Evolutionary conservation across 352 stramenopile genomes (phyloP).

Genomic region (Pilasporangium apinafurcum): DNA sequence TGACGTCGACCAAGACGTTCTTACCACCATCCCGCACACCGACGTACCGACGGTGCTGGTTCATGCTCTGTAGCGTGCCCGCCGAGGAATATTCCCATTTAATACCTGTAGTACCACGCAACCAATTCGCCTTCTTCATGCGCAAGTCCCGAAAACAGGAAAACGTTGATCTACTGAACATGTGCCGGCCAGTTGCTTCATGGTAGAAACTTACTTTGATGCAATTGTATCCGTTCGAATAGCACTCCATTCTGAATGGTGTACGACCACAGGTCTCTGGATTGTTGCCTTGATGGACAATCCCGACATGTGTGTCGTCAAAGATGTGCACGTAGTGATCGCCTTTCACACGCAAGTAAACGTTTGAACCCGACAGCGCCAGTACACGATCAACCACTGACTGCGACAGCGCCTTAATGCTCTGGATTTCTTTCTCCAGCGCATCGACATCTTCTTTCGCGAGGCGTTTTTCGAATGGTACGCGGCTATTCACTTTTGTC

Average conservation of each 20-base stretch:
- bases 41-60: constrained; percentile 74
- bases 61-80: constrained; percentile 72
- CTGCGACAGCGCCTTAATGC: constrained; percentile 49
- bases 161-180: constrained; percentile 71
- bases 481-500: constrained; percentile 31
- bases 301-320: constrained; percentile 33
- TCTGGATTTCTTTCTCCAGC: constrained; percentile 52
- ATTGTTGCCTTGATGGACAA: constrained; percentile 29
- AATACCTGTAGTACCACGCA: constrained; percentile 51
- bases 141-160: constrained; percentile 69
- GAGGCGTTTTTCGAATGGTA: constrained; percentile 60
- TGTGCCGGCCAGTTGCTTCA: constrained; percentile 46
- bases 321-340: constrained; percentile 43
- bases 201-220: constrained; percentile 73
- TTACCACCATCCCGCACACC: constrained; percentile 51
- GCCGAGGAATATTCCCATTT: constrained; percentile 63
- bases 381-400: constrained; percentile 61
- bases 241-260: constrained; percentile 51
- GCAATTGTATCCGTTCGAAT: constrained; percentile 74
- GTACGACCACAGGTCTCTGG: constrained; percentile 29
- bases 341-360: constrained; percentile 60
- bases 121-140: constrained; percentile 62
- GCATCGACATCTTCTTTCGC: constrained; percentile 57
- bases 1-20: constrained; percentile 60
- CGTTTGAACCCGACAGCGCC: constrained; percentile 34